Base-by-base conservation (phyloP, 2,329 filamentous ascomycete genomes). In the Pseudogymnoascus sp. region DNA sequence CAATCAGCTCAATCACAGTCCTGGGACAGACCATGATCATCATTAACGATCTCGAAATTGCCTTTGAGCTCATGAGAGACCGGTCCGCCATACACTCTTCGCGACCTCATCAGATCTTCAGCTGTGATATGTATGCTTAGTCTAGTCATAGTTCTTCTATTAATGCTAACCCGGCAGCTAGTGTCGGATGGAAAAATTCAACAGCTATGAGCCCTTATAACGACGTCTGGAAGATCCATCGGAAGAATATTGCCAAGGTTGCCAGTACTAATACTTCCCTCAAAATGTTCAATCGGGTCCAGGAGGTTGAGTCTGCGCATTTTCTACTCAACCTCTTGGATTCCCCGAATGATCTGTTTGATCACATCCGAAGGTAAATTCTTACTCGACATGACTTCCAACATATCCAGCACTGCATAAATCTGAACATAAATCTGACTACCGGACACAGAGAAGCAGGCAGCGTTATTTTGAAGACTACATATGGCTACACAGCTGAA, bases 401-500 rank as follows among this genome's bases (percentile, higher is more conserved):
- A 1, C 5, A 36, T 21, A 41, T 60, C 13, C 45, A 63, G 14
- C 34, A 11, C 60, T 34, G 23, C 7, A 16, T 45, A 48, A 63
- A 65, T 45, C n/a, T 23, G 7, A n/a, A 19, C 7, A 16, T 45
- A 48, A 63, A 64, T 41, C n/a, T 23, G 11, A n/a, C 61, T 16
- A 39, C 39, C n/a, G 2, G n/a, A 57, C 36, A 23, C 23, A 79
- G 75, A n/a, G 71, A 76, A 45, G 74, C 77, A 0, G 78, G 75
- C 0, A 74, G 74, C 0, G 67, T 79, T 11, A 78, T 80, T 25
- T 66, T 80, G n/a, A 77, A 78, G 43, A 75, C 78, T n/a, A 69
- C 73, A 3, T 80, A 80, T 67, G 79, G 79, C 5, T 83, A 83
- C 65, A 79, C 72, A 0, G 72, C 76, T 21, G 76, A 78, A 36